These are phyloP conservation scores for Straminergon stramineum DNA, from an alignment of 225 moss, liverwort and hornwort genomes.

Conservation along the genomic window DNA sequence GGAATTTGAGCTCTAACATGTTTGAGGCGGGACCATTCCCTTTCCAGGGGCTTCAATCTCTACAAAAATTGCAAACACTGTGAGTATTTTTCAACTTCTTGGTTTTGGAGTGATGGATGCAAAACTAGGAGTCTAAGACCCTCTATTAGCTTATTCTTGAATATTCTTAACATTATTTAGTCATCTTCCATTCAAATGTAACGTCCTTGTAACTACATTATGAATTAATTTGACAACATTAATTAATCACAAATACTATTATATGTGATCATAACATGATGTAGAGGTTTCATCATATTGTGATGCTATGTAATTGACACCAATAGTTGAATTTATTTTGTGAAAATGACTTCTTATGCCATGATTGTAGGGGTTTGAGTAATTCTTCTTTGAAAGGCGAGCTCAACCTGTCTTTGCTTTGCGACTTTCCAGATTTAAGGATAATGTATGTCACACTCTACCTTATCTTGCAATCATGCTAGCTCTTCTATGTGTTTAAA, in stretches of 20 bases:
- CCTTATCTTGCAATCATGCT: background rate
- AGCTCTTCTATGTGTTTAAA: background rate
- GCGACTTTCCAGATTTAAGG: background rate
- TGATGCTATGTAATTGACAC: background rate
- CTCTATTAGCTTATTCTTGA: background rate
- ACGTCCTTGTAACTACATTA: too few relatives aligned
- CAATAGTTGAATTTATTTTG: background rate
- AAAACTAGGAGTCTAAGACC: background rate
- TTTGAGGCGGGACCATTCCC: background rate
- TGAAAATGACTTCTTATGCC: background rate
- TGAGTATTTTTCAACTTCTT: background rate
- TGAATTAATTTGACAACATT: background rate
- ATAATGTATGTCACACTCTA: background rate
- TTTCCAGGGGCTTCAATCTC: background rate
- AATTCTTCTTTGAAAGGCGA: background rate
- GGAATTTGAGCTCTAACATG: background rate
- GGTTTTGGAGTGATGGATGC: background rate
- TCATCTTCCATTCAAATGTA: background rate
- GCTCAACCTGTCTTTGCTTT: background rate
- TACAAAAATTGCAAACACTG: background rate
- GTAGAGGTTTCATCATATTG: background rate
- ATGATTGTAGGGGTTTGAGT: background rate
- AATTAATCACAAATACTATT: background rate
- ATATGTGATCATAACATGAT: rapidly evolving
- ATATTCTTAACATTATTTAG: background rate